These are phyloP conservation scores for Rhynchosporium secalis DNA, from an alignment of 2,329 filamentous ascomycete species.

Conservation along the genomic window DNA sequence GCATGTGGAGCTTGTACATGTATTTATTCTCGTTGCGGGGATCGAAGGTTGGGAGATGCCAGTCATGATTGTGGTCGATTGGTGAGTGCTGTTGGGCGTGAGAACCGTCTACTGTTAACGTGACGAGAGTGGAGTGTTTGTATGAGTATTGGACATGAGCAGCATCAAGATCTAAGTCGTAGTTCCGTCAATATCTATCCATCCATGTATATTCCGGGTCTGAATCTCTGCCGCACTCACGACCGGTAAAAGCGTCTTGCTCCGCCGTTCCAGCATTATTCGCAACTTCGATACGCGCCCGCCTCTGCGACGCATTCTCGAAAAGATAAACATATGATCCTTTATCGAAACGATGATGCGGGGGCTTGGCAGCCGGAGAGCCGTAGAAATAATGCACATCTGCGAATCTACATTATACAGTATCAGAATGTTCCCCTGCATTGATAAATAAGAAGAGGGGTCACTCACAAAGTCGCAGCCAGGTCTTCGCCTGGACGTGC, in stretches of 20 bases:
- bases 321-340: slow-evolving; percentile 80
- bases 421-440: slow-evolving; percentile 20
- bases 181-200: slow-evolving; percentile 15
- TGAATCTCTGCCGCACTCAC: slow-evolving; percentile 50
- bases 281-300: slow-evolving; percentile 72
- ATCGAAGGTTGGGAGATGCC: slow-evolving; percentile 75
- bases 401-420: slow-evolving; percentile 57
- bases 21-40: slow-evolving; percentile 74
- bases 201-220: not conserved
- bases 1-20: slow-evolving; percentile 72
- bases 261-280: slow-evolving; percentile 72
- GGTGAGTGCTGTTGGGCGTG: slow-evolving; percentile 31
- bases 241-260: slow-evolving; percentile 79
- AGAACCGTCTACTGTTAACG: slow-evolving; percentile 59
- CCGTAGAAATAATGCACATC: slow-evolving; percentile 80
- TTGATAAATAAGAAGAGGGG: slow-evolving; percentile 28
- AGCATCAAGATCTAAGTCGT: slow-evolving; percentile 59
- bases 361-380: slow-evolving; percentile 63
- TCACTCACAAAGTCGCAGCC: slow-evolving; percentile 52
- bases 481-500: slow-evolving; percentile 51
- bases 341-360: slow-evolving; percentile 80
- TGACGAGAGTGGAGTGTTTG: slow-evolving; percentile 71
- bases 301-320: slow-evolving; percentile 66
- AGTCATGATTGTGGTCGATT: slow-evolving; percentile 54
- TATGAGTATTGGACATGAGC: slow-evolving; percentile 69